Evolutionary conservation across 805 yeast genomes (phyloP), one percentile per base, ranked within the genome.

Genomic region (Lipomyces chichibuensis): DNA sequence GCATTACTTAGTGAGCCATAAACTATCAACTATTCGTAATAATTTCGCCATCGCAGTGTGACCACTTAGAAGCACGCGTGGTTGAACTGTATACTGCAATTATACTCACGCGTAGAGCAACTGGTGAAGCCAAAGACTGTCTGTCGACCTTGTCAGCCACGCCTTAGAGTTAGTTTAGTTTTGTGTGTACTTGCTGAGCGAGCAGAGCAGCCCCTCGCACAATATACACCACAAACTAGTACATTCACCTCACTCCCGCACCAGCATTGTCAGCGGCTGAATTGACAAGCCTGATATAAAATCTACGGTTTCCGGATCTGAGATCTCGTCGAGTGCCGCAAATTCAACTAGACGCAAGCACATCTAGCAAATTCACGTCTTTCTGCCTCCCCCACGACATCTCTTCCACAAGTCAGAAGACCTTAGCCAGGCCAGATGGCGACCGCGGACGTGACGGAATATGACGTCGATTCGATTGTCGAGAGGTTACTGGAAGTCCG

Each of bases 401-500:
- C 17, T 8, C 37, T 33, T 37, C 49, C 49, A 17, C 23, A 17
- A 8, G 9, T 43, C 23, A 8, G 49, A 17, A 17, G 25, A 43
- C 23, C 49, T 43, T n/a, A 43, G 49, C 49, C 49, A 6, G 49
- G 49, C n/a, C 20, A 70, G 23, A 43, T 43, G 49, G 49, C 49
- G 49, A 17, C 23, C 49, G 20, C 49, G 23, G 49, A 43, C 49
- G 78, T 72, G 57, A 85, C 81, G 79, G 96, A 93, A 80, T 96
- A 96, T 59, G 98, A 95, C 78, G 89, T 94, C 76, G 99, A 94
- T 80, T 91, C 97, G 77, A 93, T 94, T 75, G 94, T 94, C 78
- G 98, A 95, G 82, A 88, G 98, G 84, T 85, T 94, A 76, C 84
- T 94, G 74, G 99, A 94, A 80, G 99, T 94, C 62, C 88, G 98